Evolutionary conservation across 2,329 filamentous ascomycete species (phyloP), one percentile per base, ranked within the genome.

Genomic region (Cadophora malorum): DNA sequence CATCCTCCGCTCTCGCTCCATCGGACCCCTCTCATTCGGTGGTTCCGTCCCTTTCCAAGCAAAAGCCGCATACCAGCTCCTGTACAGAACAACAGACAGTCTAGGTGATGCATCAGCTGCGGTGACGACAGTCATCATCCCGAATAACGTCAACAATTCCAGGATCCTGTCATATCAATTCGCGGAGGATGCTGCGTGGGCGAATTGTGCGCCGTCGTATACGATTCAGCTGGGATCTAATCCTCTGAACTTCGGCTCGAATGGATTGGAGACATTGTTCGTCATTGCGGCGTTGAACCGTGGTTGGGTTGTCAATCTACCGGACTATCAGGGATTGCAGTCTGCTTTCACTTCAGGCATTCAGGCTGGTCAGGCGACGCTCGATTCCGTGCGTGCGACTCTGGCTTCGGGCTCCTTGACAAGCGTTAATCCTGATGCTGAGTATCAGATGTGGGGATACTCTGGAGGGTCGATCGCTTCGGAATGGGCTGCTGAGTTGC

Each of bases 401-500:
- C 56, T 71, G 5, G 45, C 31, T 9, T 63, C 59, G 14, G n/a
- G n/a, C 5, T 12, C 19, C 5, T 12, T 47, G 14, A 31, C 52
- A 33, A 64, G 8, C 25, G 70, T 28, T 50, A 55, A 2, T 38
- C 21, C 28, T 6, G 25, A 62, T 28, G 47, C 62, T 6, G 25
- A 50, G 2, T 66, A 63, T 41, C 67, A 64, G 31, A 49, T 86
- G 65, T 87, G 84, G 84, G 86, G 86, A 0, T 88, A 87, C 72
- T 86, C 83, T 0, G 86, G 86, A 2, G 86, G 86, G 4, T 81
- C 81, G 1, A 69, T 87, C 21, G 84, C 85, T 0, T 45, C 79
- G 2, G 83, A 83, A 35, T 85, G 81, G 79, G 85, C 85, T 0
- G 81, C 83, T 19, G 84, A 87, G 61, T 74, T 87, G 25, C 83